phyloP scores from a whole-genome alignment of 148 eudicot genomes.

The Beta vulgaris region DNA sequence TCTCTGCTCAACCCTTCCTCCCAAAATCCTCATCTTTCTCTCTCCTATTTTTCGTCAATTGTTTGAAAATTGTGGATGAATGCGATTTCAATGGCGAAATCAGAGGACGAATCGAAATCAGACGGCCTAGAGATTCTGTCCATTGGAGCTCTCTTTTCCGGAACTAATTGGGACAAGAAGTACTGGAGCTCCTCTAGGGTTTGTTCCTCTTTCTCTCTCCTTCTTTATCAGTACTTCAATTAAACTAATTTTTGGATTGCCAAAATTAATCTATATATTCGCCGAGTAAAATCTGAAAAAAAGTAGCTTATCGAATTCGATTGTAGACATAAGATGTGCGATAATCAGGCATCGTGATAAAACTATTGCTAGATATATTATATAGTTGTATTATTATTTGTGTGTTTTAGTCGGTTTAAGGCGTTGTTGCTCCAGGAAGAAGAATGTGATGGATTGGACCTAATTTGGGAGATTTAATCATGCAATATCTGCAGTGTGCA shows the following conservation, averaged over 20 bases:
- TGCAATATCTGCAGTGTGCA: not conserved
- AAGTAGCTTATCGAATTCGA: not conserved
- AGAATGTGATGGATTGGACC: not conserved
- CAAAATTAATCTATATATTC: not conserved
- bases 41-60: not conserved
- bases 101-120: slow-evolving; percentile 37
- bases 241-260: not conserved
- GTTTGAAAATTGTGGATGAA: not conserved
- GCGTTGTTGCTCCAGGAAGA: not conserved
- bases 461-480: not conserved
- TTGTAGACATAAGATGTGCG: not conserved
- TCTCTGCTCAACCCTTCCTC: not conserved
- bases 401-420: not conserved
- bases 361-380: not conserved
- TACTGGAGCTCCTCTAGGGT: slow-evolving; percentile 99
- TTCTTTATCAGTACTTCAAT: not conserved
- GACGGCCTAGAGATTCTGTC: slow-evolving; percentile 79
- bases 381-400: not conserved
- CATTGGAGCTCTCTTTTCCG: slow-evolving; percentile 60
- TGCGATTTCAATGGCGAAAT: slow-evolving; percentile 44
- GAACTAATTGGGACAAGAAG: slow-evolving; percentile 92
- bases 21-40: not conserved
- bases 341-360: not conserved
- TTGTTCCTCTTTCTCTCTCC: slow-evolving; percentile 24
- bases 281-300: not conserved